Evolutionary conservation across 2,329 filamentous ascomycete genomes (phyloP), one percentile per base, ranked within the genome.

Genomic region (Neonectria neomacrospora): DNA sequence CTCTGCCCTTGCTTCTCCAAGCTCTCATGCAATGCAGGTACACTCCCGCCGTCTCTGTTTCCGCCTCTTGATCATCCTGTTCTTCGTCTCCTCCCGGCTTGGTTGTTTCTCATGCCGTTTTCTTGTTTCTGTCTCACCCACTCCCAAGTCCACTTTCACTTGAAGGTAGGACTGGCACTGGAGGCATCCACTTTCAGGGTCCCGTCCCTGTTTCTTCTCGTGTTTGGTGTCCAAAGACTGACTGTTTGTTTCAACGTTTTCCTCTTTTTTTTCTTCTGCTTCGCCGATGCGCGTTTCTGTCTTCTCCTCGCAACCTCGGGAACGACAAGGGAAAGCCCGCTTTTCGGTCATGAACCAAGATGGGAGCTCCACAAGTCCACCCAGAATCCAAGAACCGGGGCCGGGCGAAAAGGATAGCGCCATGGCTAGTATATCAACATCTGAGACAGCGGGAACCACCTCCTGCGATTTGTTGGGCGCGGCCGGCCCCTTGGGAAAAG

Each of bases 371-470:
- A 50, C 47, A 20, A 10, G 16, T 50, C 47, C 47, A 50, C n/a
- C 45, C 30, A 48, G 34, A 37, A n/a, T 37, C 12, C 37, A 41
- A 41, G n/a, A 20, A 32, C 28, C 26, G 18, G 30, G 28, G 47
- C 47, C 47, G 47, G 47, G 47, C 18, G 47, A 50, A 18, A 45
- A 50, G 8, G 32, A 26, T 50, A 50, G 47, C 47, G 47, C 47
- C 47, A 32, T 18, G 6, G 47, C 45, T 48, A 48, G 45, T 48
- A 30, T 12, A 30, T 28, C 47, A 11, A n/a, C 26, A 50, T 50
- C 47, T 32, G 28, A 50, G 47, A 50, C 28, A 50, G 9, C 12
- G n/a, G 26, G 47, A 50, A 32, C 47, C 11, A 23, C 22, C 14
- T 48, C 45, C 16, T 48, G 23, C 45, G 45, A 30, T 18, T 48